Base-by-base conservation (phyloP, 2,329 filamentous ascomycete species). In the Nannizzia gypsea region DNA sequence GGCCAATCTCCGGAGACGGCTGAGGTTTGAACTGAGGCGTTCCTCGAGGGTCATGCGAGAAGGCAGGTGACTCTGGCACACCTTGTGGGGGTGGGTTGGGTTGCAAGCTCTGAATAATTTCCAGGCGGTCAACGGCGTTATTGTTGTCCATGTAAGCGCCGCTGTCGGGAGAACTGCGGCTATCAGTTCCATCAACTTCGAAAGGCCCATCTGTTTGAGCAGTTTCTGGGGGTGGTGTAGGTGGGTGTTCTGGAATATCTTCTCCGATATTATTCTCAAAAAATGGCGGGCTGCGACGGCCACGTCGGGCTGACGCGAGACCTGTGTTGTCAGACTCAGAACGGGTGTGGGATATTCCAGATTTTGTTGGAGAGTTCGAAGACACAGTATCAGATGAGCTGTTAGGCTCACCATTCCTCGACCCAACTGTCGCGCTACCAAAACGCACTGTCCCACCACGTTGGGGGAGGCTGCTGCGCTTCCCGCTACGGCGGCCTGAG, bases 41-140 rank as follows among this genome's bases (percentile, higher is more conserved):
- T 57, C 86, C 81, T 62, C 87, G 83, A 11, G 90, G 83, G 40
- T 81, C 80, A 71, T 96, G 89, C 55, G 84, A 81, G 70, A 96
- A 92, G 9, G 83, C 84, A 2, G 92, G 92, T 0, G 92, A 91
- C 4, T 80, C 77, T 3, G 82, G 83, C 20, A 96, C 90, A 6
- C 89, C 89, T 65, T 88, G 86, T 1, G 88, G 89, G 4, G 87
- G 83, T 36, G 80, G 78, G 70, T 83, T 79, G 60, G 77, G 67
- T 34, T 68, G 67, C 58, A 74, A 65, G 26, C 72, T 71, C n/a
- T 72, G 68, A 42, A 63, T 65, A 42, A 74, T 65, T 11, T 69
- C 66, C 56, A 71, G 71, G 15, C 66, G 62, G 6, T 66, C 66
- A 22, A 64, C 57, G 26, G 60, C 54, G 17, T 63, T 34, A n/a